A percentile compares a stretch with the other conserved stretches of the same genome.
Conservation (phyloP, 1,284 basidiomycete genomes). For the Termitomyces sp. region DNA sequence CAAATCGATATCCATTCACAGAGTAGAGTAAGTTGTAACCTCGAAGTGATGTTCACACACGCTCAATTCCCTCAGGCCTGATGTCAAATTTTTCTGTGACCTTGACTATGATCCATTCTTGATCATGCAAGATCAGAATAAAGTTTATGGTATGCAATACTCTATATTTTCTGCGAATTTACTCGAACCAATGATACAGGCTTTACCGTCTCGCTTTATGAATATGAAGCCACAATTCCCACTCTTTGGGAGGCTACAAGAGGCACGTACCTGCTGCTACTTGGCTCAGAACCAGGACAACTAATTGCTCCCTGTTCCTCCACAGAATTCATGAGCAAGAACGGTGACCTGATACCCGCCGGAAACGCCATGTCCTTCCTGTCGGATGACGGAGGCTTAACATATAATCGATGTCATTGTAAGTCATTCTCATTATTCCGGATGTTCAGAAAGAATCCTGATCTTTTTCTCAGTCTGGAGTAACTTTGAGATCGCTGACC, state of each 20-base stretch:
- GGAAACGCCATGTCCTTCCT: constrained; percentile 82
- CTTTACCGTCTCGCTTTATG: constrained; percentile 82
- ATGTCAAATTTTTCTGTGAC: constrained; percentile 84
- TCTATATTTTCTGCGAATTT: not conserved
- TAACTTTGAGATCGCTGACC: constrained; percentile 86
- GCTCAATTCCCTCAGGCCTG: constrained; percentile 52
- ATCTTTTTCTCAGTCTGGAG: constrained; percentile 62
- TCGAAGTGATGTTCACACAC: not conserved
- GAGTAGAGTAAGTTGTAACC: constrained; percentile 63
- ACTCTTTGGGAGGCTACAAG: constrained; percentile 79
- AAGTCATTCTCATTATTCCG: constrained; percentile 25
- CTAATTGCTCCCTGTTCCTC: constrained; percentile 2
- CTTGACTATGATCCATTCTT: constrained; percentile 86
- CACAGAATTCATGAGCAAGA: constrained; percentile 70
- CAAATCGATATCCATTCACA: constrained; percentile 16
- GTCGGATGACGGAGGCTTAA: constrained; percentile 74
- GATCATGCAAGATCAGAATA: constrained; percentile 83
- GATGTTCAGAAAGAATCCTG: not conserved
- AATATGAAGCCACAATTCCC: constrained; percentile 82
- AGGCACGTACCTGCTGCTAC: constrained; percentile 35
- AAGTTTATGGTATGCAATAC: constrained; percentile 67
- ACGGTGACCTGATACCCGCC: constrained; percentile 62
- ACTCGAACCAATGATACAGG: constrained; percentile 34
- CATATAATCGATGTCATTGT: constrained; percentile 88
- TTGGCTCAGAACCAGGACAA: not conserved